Evolutionary conservation across 202 grass and related monocot species (phyloP), one percentile per base, ranked within the genome.

Genomic region (Setaria viridis): DNA sequence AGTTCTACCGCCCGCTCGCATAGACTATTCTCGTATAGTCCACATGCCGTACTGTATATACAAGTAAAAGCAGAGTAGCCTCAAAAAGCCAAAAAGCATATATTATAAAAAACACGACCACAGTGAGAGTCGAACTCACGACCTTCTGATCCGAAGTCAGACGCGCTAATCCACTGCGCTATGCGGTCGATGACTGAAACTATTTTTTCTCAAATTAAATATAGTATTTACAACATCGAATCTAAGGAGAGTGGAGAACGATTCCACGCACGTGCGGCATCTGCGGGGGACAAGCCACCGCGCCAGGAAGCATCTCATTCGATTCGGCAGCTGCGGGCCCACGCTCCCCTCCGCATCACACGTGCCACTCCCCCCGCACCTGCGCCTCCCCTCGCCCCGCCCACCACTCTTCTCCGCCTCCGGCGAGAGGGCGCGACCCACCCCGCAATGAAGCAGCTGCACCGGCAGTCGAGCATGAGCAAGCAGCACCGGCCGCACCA

Each of bases 111-210:
- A 34, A 12, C 0, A 0, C 2, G 53, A 87, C 19, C 69, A 74
- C 93, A 96, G 91, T 99, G 48, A 45, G 57, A 51, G 37, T 49
- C 25, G 97, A 99, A 99, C 97, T 92, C 94, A 99, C 97, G 92
- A 99, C 89, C 97, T 97, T 99, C 94, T 99, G 97, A 99, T 99
- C 92, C 94, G 97, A 99, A 97, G 97, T 99, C 97, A 99, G 97
- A 99, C 97, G 97, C 92, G 94, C 97, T 99, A 99, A 97, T 99
- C 97, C 94, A 97, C 94, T 99, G 97, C 97, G 97, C 97, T 99
- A 99, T 97, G 94, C 94, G 94, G 94, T 94, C 94, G 3, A 1
- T 32, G 0, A 0, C 1, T 65, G 58, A 0, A 0, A 0, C 0
- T 20, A 2, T 0, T 11, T 21, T n/a, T 11, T 10, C 0, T 41